Base-by-base conservation (phyloP, 2,329 filamentous ascomycete genomes). In the Huntiella bhutanensis region DNA sequence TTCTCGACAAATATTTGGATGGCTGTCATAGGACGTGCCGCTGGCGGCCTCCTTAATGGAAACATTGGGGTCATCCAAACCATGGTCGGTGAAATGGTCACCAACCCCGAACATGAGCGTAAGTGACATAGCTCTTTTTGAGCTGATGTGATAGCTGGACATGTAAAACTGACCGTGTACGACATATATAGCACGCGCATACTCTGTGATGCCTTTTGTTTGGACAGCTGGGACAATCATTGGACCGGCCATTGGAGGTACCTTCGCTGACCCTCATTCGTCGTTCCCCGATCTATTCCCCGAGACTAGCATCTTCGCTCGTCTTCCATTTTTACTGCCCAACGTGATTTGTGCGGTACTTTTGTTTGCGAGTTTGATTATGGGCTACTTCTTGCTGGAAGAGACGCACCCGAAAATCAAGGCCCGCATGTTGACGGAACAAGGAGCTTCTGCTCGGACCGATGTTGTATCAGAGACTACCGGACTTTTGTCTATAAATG, bases 31-130 rank as follows among this genome's bases (percentile, higher is more conserved):
- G 86, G 85, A 11, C 71, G 87, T 55, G 73, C 78, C 39, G 58
- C 91, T 11, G 87, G 85, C 37, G 86, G 87, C 16, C 68, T 87
- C 10, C 68, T 95, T 47, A 94, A 94, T 60, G 87, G 87, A 49
- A 94, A 94, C 57, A 85, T 93, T 54, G 86, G 82, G 22, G 82
- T 91, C 33, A 84, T 91, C 53, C 81, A 92, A 61, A 93, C 85
- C 13, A 98, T 93, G 82, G 87, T 94, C 11, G 84, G 80, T 22
- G 87, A 95, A 60, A 61, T 94, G 47, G 82, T 92, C 44, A 82
- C 72, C 33, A 82, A 80, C 49, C 84, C 82, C 11, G 81, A 87
- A 55, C 83, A 92, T 62, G 85, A 93, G 63, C 84, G 80, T 84
- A 63, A 68, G 78, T 73, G 8, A 10, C 7, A 28, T 28, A 6